Percentiles rank a stretch among this genome's conserved stretches.
These are phyloP conservation scores for Helotiales sp. DNA, from an alignment of 2,329 filamentous ascomycete genomes.

Conservation along the genomic window DNA sequence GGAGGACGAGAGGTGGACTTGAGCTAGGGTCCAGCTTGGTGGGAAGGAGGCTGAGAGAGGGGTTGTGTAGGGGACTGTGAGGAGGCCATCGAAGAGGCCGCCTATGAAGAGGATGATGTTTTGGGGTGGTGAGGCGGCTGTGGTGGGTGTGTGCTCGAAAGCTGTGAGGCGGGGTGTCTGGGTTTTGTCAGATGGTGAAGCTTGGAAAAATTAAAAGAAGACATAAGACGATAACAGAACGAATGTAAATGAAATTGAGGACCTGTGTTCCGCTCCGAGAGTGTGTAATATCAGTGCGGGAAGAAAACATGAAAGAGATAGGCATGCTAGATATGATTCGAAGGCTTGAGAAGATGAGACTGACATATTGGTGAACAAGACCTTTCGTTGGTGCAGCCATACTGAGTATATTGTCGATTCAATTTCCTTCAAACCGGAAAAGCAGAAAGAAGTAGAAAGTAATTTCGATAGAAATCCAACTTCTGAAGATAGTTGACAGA, in stretches of 20 bases:
- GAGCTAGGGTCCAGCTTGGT: conserved; percentile 51
- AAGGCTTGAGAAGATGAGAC: conserved; percentile 3
- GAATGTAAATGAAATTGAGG: too few species aligned
- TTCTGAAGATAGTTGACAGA: not conserved
- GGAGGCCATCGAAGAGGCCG: conserved; percentile 58
- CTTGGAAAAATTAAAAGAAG: too few species aligned
- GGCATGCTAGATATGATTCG: not conserved
- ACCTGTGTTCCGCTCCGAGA: too few species aligned
- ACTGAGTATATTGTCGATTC: not conserved
- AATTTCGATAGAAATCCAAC: not conserved
- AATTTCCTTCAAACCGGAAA: not conserved
- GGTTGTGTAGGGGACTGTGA: conserved; percentile 54
- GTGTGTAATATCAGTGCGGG: not conserved
- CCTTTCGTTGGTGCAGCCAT: conserved; percentile 29
- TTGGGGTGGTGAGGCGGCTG: conserved; percentile 31
- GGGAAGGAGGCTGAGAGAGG: conserved; percentile 44
- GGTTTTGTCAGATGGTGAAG: not conserved
- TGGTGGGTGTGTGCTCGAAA: conserved; percentile 41
- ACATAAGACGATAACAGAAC: too few species aligned
- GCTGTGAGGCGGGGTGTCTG: conserved; percentile 41
- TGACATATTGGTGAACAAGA: conserved; percentile 36
- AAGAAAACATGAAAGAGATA: not conserved
- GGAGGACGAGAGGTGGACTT: conserved; percentile 52
- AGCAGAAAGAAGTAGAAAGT: not conserved
- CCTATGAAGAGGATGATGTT: conserved; percentile 59